Evolutionary conservation across 2,329 filamentous ascomycete genomes (phyloP).

Genomic region (Cladosporium sp.): DNA sequence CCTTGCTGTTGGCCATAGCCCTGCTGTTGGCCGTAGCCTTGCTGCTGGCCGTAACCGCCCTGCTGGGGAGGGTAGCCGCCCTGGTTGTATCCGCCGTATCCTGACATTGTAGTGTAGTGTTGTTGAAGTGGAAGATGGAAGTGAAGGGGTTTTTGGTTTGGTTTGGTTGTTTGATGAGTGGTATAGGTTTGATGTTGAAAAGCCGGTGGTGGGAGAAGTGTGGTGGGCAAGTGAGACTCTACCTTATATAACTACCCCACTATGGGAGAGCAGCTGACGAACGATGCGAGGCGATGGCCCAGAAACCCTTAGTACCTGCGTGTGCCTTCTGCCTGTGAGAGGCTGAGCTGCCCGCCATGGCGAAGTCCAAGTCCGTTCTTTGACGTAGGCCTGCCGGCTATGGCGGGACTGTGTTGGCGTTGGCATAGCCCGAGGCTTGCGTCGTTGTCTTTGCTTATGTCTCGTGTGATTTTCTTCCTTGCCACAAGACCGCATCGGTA

Average conservation of each 20-base stretch:
- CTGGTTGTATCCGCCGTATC: constrained; percentile 44
- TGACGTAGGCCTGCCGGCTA: not conserved
- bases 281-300: not conserved
- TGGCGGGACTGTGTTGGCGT: not conserved
- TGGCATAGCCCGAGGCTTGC: not conserved
- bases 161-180: not conserved
- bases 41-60: constrained; percentile 20
- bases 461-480: too few species aligned
- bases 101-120: constrained; percentile 42
- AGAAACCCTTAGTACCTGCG: not conserved
- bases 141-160: not conserved
- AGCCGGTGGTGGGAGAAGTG: constrained; percentile 9
- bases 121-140: not conserved
- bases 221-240: constrained; percentile 6
- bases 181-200: not conserved
- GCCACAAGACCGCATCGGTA: too few species aligned
- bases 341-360: constrained; percentile 8
- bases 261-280: constrained; percentile 7
- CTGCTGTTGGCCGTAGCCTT: constrained; percentile 23
- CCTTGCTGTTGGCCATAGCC: constrained; percentile 23
- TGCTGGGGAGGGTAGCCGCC: constrained; percentile 15
- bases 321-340: not conserved
- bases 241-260: not conserved
- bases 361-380: constrained; percentile 1
- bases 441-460: not conserved